These are phyloP conservation scores for Tulasnella sp. DNA, from an alignment of 768 basidiomycete species.

Conservation along the genomic window DNA sequence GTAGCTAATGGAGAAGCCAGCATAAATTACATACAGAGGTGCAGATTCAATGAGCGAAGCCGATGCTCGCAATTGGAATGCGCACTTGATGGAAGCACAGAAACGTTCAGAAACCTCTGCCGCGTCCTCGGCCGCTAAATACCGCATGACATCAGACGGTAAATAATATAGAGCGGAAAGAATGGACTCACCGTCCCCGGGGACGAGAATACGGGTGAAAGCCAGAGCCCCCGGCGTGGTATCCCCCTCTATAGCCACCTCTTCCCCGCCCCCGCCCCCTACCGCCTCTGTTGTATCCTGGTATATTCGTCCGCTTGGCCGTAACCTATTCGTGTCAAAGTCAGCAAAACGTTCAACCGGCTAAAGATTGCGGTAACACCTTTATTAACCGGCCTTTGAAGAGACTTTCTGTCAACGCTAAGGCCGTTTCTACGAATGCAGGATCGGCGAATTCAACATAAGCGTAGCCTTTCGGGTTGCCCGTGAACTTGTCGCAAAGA, in stretches of 20 bases:
- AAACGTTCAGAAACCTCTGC: slow-evolving; percentile 1
- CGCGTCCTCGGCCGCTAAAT: slow-evolving; percentile 3
- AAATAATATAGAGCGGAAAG: neutral
- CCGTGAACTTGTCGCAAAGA: slow-evolving; percentile 98
- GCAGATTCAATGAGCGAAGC: neutral
- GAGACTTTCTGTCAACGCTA: slow-evolving; percentile 90
- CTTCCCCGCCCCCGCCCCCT: slow-evolving; percentile 52
- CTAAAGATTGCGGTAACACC: slow-evolving; percentile 31
- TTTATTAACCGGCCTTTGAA: slow-evolving; percentile 90
- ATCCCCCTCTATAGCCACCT: slow-evolving; percentile 48
- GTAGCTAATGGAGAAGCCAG: too few species aligned
- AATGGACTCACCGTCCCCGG: slow-evolving; percentile 55
- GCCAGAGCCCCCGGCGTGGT: slow-evolving; percentile 38
- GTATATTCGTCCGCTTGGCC: slow-evolving; percentile 89
- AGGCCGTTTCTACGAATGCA: slow-evolving; percentile 76
- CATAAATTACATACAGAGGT: neutral
- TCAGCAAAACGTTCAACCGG: neutral
- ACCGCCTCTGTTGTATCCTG: slow-evolving; percentile 70
- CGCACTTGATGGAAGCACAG: too few species aligned
- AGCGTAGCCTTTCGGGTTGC: slow-evolving; percentile 97
- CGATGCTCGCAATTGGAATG: too few species aligned
- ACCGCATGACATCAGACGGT: neutral
- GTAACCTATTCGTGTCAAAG: slow-evolving; percentile 52
- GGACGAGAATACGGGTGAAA: slow-evolving; percentile 51
- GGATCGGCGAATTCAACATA: slow-evolving; percentile 98